phyloP scores from a whole-genome alignment of 257 asterid species.

The Solanum stenotomum region DNA sequence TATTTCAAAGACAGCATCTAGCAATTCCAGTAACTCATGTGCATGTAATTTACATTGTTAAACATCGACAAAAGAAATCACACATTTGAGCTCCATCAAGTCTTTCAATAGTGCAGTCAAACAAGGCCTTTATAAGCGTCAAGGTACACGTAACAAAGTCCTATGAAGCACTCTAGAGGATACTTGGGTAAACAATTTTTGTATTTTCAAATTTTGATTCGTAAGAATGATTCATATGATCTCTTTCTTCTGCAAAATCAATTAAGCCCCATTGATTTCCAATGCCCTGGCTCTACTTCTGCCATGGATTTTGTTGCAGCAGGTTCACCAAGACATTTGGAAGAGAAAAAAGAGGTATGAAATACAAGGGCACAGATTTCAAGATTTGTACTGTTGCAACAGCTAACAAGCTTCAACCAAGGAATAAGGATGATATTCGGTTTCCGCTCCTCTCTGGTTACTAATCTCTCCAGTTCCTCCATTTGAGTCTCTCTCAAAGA shows the following conservation, averaged over 20 bases:
- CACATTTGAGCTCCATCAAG: neutral
- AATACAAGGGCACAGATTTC: neutral
- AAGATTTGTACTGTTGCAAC: neutral
- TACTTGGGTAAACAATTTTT: neutral
- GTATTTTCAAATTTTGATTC: neutral
- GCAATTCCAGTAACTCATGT: neutral
- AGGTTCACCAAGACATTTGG: neutral
- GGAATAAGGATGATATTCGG: neutral
- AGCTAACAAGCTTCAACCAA: neutral
- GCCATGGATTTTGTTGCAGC: neutral
- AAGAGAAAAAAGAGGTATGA: neutral
- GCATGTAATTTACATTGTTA: neutral
- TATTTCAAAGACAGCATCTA: neutral
- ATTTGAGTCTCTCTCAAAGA: neutral
- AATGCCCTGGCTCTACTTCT: neutral
- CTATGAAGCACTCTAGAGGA: neutral
- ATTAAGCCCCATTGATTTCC: neutral
- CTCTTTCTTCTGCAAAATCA: neutral
- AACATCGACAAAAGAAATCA: neutral
- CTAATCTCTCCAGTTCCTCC: neutral
- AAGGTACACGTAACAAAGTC: neutral
- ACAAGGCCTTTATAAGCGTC: neutral
- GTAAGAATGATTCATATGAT: neutral
- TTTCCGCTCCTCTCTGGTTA: neutral
- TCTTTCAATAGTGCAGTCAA: neutral